A percentile compares a stretch with the other conserved stretches of the same genome.
Conservation (phyloP, 2,329 filamentous ascomycete species). For the Penicillium rolfsii region DNA sequence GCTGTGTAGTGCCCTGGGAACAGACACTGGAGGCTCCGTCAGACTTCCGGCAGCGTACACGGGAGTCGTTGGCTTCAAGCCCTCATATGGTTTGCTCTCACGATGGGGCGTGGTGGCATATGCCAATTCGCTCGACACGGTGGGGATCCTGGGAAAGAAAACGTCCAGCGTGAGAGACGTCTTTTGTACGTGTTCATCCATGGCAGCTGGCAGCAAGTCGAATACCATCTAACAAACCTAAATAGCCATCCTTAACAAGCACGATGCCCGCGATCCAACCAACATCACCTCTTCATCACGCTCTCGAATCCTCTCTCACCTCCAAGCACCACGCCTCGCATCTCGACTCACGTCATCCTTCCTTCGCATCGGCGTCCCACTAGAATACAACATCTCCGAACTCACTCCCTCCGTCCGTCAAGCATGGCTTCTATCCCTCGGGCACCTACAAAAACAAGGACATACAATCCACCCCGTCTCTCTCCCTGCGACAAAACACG, state of each 20-base stretch:
- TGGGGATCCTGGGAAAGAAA: conserved; percentile 70
- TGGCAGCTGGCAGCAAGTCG: background rate
- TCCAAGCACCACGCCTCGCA: conserved; percentile 24
- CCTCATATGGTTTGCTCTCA: conserved; percentile 85
- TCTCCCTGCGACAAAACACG: conserved; percentile 79
- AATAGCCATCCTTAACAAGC: conserved; percentile 55
- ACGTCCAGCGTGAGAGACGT: conserved; percentile 58
- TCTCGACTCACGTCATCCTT: conserved; percentile 31
- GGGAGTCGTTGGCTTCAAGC: conserved; percentile 82
- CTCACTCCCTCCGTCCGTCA: conserved; percentile 69
- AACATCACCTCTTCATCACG: conserved; percentile 65
- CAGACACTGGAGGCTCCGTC: conserved; percentile 90
- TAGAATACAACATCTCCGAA: conserved; percentile 87
- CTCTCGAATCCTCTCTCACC: conserved; percentile 53
- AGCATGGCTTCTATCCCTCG: conserved; percentile 69
- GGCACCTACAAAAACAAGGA: conserved; percentile 64
- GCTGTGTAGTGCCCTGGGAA: conserved; percentile 70
- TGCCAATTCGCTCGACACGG: conserved; percentile 89
- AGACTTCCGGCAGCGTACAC: conserved; percentile 86
- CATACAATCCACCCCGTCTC: conserved; percentile 75
- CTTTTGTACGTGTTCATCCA: conserved; percentile 48
- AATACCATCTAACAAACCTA: conserved; percentile 16
- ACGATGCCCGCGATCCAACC: conserved; percentile 76
- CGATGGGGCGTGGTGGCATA: conserved; percentile 87
- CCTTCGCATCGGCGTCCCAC: conserved; percentile 61